These are phyloP conservation scores for Perilla frutescens DNA, from an alignment of 257 asterid species.

Conservation along the genomic window DNA sequence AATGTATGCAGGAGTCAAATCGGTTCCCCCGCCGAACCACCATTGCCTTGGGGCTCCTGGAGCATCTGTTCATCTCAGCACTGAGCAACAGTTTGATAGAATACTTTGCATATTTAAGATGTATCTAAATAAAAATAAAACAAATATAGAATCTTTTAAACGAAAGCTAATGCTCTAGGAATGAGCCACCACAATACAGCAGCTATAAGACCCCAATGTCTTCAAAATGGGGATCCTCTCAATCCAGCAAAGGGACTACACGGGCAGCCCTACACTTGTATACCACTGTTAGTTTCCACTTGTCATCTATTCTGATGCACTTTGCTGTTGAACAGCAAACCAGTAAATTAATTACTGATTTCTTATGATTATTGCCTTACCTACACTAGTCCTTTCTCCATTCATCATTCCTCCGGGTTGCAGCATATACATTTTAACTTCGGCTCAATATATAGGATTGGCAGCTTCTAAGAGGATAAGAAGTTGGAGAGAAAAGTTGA, in stretches of 20 bases:
- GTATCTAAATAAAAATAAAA: constrained; percentile 15
- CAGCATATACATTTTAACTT: constrained; percentile 20
- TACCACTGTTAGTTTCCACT: not conserved
- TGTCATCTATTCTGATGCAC: constrained; percentile 18
- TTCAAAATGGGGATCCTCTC: not conserved
- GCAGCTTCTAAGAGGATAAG: constrained; percentile 13
- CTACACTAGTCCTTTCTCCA: constrained; percentile 11
- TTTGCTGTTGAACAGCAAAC: constrained; percentile 10
- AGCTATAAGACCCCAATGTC: constrained; percentile 15
- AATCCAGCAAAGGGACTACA: not conserved
- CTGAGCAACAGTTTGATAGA: constrained; percentile 29
- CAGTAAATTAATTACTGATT: constrained; percentile 17
- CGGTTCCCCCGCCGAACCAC: constrained; percentile 99
- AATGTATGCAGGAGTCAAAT: constrained; percentile 94
- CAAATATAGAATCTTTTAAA: constrained; percentile 15
- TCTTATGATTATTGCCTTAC: constrained; percentile 6
- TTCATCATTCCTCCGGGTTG: not conserved
- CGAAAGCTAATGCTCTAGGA: constrained; percentile 18
- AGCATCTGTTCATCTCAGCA: constrained; percentile 63
- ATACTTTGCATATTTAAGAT: constrained; percentile 7
- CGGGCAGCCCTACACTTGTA: not conserved
- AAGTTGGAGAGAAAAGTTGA: constrained; percentile 17
- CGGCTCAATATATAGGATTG: constrained; percentile 1
- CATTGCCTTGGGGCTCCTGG: constrained; percentile 96
- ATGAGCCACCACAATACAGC: constrained; percentile 12